Evolutionary conservation across 345 rosid genomes (phyloP), one percentile per base, ranked within the genome.

Genomic region (Passiflora organensis): DNA sequence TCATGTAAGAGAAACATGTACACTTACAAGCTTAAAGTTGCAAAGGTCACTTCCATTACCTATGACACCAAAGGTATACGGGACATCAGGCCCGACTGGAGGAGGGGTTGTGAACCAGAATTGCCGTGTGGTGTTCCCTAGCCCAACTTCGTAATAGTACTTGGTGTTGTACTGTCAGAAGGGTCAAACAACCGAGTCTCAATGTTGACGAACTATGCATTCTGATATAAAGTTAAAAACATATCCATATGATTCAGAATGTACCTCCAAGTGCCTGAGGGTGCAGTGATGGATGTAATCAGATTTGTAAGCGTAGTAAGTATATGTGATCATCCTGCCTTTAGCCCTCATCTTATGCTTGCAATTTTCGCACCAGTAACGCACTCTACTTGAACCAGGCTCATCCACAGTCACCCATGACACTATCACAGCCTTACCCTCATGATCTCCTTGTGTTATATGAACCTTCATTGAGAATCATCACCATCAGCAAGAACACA

Each of bases 371-470:
- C 68, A 58, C 96, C 98, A 85, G 53, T 83, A 91, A 14, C 58
- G 50, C 67, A 87, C 85, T 6, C 81, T 59, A 11, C 59, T 79
- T 0, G 91, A 82, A 66, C 98, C 86, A 1, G 88, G 82, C 45
- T 79, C 86, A 53, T 76, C 86, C 1, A 78, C 78, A 54, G 90
- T 85, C 4, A 85, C 73, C 96, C 97, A 91, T 12, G 96, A 85
- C 51, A 91, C 72, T 39, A 87, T 75, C 48, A 87, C 82, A 18
- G 85, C 89, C 22, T 80, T 80, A 4, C 93, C 96, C 66, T 61
- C 85, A 58, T 72, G 72, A 64, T 85, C 90, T 17, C 95, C 98
- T 83, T 91, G 96, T n/a, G 96, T 82, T 59, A 87, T 69, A 65
- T 87, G 96, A 36, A 91, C 91, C 95, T 83, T 4, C 4, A 41